These are phyloP conservation scores for Hamamelis virginiana DNA, from an alignment of 164 flowering plant species.

Conservation along the genomic window DNA sequence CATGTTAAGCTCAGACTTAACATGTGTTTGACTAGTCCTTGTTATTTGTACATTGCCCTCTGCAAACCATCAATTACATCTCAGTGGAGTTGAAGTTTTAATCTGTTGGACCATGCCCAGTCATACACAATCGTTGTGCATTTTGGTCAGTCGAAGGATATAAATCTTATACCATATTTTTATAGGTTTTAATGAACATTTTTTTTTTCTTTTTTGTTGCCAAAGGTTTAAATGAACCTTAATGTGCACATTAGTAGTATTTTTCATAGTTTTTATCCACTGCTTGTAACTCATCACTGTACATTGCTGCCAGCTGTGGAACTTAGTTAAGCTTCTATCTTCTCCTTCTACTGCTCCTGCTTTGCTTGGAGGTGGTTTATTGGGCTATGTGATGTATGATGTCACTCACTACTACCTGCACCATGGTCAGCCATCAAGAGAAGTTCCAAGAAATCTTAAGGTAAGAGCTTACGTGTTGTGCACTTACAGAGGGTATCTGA, in stretches of 20 bases:
- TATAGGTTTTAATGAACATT: too few relatives aligned
- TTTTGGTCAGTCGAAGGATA: not conserved
- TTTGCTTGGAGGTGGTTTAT: conserved; percentile 74
- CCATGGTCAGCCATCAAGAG: conserved; percentile 76
- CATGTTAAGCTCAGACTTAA: not conserved
- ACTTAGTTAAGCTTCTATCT: conserved; percentile 53
- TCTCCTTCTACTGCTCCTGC: conserved; percentile 76
- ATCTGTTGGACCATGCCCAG: not conserved
- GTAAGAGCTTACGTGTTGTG: conserved; percentile 24
- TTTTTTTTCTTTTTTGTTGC: too few relatives aligned
- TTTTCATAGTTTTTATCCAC: not conserved
- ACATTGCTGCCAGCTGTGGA: conserved; percentile 62
- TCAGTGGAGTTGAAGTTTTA: not conserved
- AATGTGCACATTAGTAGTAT: not conserved
- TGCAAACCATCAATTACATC: too few relatives aligned
- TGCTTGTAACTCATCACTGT: not conserved
- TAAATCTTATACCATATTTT: too few relatives aligned
- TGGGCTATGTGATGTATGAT: conserved; percentile 94
- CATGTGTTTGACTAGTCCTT: not conserved
- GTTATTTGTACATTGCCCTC: not conserved
- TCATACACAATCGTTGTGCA: too few relatives aligned
- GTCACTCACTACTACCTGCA: conserved; percentile 89
- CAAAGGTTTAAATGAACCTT: not conserved
- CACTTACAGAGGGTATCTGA: too few relatives aligned
- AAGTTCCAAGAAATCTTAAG: conserved; percentile 61